These are phyloP conservation scores for Artomyces pyxidatus DNA, from an alignment of 768 basidiomycete species.

Conservation along the genomic window DNA sequence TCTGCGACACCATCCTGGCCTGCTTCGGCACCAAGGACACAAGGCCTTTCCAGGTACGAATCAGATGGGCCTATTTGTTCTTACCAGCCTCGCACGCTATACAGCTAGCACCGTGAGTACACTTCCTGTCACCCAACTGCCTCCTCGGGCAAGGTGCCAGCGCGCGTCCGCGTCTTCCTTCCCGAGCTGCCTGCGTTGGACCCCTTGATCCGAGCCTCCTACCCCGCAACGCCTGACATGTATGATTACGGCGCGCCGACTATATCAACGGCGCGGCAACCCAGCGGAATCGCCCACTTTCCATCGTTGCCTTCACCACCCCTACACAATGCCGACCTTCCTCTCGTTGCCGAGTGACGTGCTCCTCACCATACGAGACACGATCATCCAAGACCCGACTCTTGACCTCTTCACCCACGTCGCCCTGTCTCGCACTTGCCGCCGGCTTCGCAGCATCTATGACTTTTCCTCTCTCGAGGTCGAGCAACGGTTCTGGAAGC, in stretches of 20 bases:
- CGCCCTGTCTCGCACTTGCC: conserved; percentile 12
- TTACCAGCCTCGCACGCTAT: background rate
- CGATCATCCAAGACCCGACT: conserved; percentile 10
- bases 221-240: background rate
- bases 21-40: no score
- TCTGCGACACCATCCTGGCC: no score
- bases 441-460: conserved; percentile 10
- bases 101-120: background rate
- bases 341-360: conserved; percentile 14
- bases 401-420: conserved; percentile 12
- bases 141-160: background rate
- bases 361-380: conserved; percentile 16
- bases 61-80: no score
- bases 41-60: no score
- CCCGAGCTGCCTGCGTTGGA: background rate
- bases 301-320: background rate
- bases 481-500: conserved; percentile 14
- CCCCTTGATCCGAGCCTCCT: background rate
- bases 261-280: background rate
- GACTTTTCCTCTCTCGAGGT: conserved; percentile 6
- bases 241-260: background rate
- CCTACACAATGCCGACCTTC: background rate
- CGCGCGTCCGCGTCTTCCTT: background rate
- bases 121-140: background rate
- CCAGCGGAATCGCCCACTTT: background rate